These are phyloP conservation scores for Lichtheimia ornata DNA, from an alignment of 371 early-diverging fungal genomes.

Conservation along the genomic window DNA sequence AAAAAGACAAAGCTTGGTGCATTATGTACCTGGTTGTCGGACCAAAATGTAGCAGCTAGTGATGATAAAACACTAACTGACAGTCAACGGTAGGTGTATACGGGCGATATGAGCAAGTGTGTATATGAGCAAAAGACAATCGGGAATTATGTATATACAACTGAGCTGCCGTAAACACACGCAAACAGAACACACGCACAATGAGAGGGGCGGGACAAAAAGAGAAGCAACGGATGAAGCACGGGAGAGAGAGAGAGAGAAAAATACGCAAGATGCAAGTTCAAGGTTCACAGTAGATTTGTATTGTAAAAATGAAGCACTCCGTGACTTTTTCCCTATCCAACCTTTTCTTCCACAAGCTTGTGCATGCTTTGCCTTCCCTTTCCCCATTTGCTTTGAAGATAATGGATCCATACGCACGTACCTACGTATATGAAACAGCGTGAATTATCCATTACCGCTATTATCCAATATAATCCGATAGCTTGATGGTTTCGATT, in stretches of 20 bases:
- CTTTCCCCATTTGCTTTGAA: slow-evolving; percentile 1
- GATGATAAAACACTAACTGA: not conserved
- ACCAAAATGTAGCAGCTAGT: not conserved
- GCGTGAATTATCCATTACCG: not conserved
- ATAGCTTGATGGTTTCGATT: too few species aligned
- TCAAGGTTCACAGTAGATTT: slow-evolving; percentile 7
- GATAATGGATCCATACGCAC: not conserved
- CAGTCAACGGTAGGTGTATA: too few species aligned
- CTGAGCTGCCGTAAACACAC: slow-evolving; percentile 5
- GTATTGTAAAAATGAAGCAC: slow-evolving; percentile 12
- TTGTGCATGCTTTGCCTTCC: not conserved
- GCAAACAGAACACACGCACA: slow-evolving; percentile 3
- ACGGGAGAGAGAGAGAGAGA: slow-evolving; percentile 10
- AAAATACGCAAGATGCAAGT: slow-evolving; percentile 5
- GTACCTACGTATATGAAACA: not conserved
- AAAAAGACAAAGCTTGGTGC: not conserved
- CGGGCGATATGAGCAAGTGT: not conserved
- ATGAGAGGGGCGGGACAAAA: slow-evolving; percentile 15
- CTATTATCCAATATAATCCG: not conserved
- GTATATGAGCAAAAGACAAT: slow-evolving; percentile 1
- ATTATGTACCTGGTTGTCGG: slow-evolving; percentile 3
- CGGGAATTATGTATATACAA: slow-evolving; percentile 5
- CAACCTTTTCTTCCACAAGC: slow-evolving; percentile 3
- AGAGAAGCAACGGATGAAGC: slow-evolving; percentile 15
- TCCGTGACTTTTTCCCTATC: slow-evolving; percentile 9